Conservation (phyloP, 106 monocot genomes). For the Platanthera guangdongensis region DNA sequence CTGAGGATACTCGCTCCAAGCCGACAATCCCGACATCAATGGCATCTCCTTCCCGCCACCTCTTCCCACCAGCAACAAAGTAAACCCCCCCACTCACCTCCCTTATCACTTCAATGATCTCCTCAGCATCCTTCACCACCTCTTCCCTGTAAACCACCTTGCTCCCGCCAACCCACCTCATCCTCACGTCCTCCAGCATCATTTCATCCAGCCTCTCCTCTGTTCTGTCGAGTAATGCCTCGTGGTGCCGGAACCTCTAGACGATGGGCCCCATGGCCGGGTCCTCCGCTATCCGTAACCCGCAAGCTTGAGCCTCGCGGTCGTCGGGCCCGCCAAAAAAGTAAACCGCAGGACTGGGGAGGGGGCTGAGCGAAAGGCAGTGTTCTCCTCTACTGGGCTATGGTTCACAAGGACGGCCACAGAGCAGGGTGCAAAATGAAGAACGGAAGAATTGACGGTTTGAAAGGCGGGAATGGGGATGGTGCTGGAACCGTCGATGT, state of each 20-base stretch:
- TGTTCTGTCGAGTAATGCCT: background rate
- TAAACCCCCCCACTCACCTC: constrained; percentile 22
- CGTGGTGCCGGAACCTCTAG: constrained; percentile 19
- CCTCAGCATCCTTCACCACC: constrained; percentile 42
- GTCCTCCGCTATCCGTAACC: constrained; percentile 32
- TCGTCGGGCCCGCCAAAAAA: constrained; percentile 76
- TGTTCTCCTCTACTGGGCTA: constrained; percentile 12
- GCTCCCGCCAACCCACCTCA: constrained; percentile 14
- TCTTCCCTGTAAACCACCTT: constrained; percentile 37
- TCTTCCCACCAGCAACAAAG: constrained; percentile 55
- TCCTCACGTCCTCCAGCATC: constrained; percentile 42
- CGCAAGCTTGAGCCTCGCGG: constrained; percentile 42
- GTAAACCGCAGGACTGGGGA: constrained; percentile 17
- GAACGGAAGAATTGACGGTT: constrained; percentile 35
- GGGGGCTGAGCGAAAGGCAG: background rate
- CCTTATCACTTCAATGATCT: constrained; percentile 40
- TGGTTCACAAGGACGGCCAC: constrained; percentile 57
- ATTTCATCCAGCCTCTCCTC: constrained; percentile 42
- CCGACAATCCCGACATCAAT: constrained; percentile 38
- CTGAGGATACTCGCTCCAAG: constrained; percentile 34
- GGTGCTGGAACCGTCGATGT: constrained; percentile 35
- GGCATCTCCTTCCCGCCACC: constrained; percentile 20
- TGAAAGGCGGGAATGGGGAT: constrained; percentile 22
- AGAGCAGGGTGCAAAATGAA: constrained; percentile 43
- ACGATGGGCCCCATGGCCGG: constrained; percentile 19